Evolutionary conservation across 1,284 basidiomycete genomes (phyloP), one percentile per base, ranked within the genome.

Genomic region (Porogramme epimiltina): DNA sequence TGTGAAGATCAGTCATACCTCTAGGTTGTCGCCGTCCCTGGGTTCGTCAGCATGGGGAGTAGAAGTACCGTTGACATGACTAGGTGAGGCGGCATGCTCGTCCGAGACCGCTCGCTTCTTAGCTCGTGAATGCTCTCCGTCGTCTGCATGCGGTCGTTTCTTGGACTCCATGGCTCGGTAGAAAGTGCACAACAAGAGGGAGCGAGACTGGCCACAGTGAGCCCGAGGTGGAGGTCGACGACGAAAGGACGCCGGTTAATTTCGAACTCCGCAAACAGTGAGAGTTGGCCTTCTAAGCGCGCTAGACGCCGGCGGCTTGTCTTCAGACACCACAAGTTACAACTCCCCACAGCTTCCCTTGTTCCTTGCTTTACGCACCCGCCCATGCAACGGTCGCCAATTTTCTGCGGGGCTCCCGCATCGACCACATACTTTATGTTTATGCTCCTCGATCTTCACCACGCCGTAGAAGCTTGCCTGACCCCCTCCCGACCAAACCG

Each of bases 71-170:
- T 87, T 90, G 49, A 80, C 71, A 62, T 75, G 76, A 45, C 69
- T 62, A 31, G 87, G 84, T 56, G 80, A 81, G 53, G 80, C n/a
- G n/a, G n/a, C 79, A 63, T 78, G 79, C 38, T 75, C 69, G 57
- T 76, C 78, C 36, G 79, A 74, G 26, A 89, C 60, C 10, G 82
- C 79, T 52, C 85, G 80, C 69, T 88, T 91, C 78, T 91, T 91
- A 18, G 79, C 65, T 16, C 76, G 71, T 15, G 71, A 56, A 56
- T 73, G 67, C 54, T 84, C 81, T 31, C 67, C 75, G 58, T 84
- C 81, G 52, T 85, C 82, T 55, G 71, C 62, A 57, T 80, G 74
- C 36, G 82, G 79, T 49, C 87, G 74, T 72, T 89, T 89, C 67
- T 77, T 77, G 43, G 84, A 81, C 64, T 85, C 82, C 80, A 84